Conservation (phyloP, 148 eudicot genomes). For the Limonium bicolor region DNA sequence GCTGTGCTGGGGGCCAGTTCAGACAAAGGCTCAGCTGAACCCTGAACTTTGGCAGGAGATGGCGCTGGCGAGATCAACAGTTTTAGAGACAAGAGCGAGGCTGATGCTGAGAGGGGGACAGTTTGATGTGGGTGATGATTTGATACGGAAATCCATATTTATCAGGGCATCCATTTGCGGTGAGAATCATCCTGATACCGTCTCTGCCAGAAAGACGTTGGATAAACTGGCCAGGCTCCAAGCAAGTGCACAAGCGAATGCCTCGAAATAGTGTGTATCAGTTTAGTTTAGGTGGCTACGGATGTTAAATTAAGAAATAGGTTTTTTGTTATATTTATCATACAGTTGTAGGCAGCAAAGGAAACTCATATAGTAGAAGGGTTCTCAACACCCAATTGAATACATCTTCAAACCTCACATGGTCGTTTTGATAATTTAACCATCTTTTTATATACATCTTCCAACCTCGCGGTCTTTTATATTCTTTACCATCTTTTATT, state of each 20-base stretch:
- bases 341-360: too few relatives aligned
- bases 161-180: constrained; percentile 85
- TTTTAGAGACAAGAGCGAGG: constrained; percentile 89
- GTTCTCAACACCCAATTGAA: too few relatives aligned
- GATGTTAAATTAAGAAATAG: too few relatives aligned
- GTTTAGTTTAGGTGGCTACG: too few relatives aligned
- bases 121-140: constrained; percentile 78
- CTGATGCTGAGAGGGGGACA: constrained; percentile 90
- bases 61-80: constrained; percentile 69
- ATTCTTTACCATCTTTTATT: too few relatives aligned
- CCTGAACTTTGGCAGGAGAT: constrained; percentile 86
- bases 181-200: constrained; percentile 73
- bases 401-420: too few relatives aligned
- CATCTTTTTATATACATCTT: too few relatives aligned
- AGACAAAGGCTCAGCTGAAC: constrained; percentile 78
- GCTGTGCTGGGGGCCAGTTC: constrained; percentile 82
- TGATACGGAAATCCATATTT: constrained; percentile 80
- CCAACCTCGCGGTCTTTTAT: too few relatives aligned
- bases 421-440: too few relatives aligned
- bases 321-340: too few relatives aligned
- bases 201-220: constrained; percentile 73
- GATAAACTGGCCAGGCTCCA: constrained; percentile 71
- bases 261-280: constrained; percentile 64
- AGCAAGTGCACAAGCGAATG: constrained; percentile 70
- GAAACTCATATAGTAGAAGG: too few relatives aligned